Percentiles rank a stretch among this genome's conserved stretches.
Conservation (phyloP, 805 yeast species). For the Saccharomycopsis capsularis region DNA sequence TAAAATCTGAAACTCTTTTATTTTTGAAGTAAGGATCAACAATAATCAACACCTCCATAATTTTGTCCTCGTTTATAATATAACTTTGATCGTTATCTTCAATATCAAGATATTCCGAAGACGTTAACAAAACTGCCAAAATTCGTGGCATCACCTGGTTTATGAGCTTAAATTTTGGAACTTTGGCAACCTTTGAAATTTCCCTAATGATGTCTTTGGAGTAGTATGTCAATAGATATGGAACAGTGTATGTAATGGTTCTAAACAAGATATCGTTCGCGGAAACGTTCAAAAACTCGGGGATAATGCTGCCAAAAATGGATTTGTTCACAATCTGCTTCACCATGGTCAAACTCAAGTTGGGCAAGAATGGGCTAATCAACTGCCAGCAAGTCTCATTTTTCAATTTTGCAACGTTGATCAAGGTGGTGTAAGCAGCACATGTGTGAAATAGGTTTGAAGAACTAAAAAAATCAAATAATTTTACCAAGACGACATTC, state of each 20-base stretch:
- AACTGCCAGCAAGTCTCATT: constrained; percentile 69
- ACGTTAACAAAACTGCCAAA: constrained; percentile 50
- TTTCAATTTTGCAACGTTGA: constrained; percentile 49
- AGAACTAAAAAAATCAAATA: constrained; percentile 62
- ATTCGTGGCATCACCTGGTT: constrained; percentile 44
- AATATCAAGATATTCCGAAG: constrained; percentile 28
- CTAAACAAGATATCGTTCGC: constrained; percentile 55
- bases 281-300: constrained; percentile 60
- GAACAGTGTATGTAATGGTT: constrained; percentile 69
- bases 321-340: constrained; percentile 44
- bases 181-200: constrained; percentile 48
- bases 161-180: constrained; percentile 41
- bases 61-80: constrained; percentile 39
- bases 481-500: constrained; percentile 55
- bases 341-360: constrained; percentile 58
- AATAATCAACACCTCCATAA: constrained; percentile 46
- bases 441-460: constrained; percentile 58
- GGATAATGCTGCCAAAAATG: constrained; percentile 48
- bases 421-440: constrained; percentile 59
- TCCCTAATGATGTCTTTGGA: constrained; percentile 54
- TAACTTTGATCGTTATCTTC: constrained; percentile 23
- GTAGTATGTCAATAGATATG: constrained; percentile 62
- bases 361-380: constrained; percentile 71
- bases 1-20: constrained; percentile 27
- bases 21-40: constrained; percentile 42